phyloP scores from a whole-genome alignment of 2,329 filamentous ascomycete species.

The Periconia macrospinosa region DNA sequence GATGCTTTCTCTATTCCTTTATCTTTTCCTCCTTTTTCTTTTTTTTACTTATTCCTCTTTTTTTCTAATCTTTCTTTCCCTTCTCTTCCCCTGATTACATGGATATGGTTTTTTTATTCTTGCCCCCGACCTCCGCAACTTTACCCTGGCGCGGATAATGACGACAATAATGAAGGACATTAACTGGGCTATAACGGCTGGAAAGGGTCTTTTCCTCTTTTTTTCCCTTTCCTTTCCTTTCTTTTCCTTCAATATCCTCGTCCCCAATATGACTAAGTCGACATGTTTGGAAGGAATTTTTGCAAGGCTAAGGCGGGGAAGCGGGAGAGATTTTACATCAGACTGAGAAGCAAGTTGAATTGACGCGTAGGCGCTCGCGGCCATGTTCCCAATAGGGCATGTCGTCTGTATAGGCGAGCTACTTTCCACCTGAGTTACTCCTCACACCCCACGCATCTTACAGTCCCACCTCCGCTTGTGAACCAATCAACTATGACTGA shows the following conservation, averaged over 20 bases:
- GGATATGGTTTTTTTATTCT: conserved; percentile 6
- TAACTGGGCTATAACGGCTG: conserved; percentile 1
- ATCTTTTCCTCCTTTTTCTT: conserved; percentile 8
- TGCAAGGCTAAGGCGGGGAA: conserved; percentile 28
- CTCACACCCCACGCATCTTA: conserved; percentile 2
- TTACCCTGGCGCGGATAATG: not conserved
- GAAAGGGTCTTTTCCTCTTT: not conserved
- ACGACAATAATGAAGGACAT: conserved; percentile 6
- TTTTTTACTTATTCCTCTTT: conserved; percentile 15
- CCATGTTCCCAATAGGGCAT: conserved; percentile 20
- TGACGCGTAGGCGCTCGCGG: conserved; percentile 31
- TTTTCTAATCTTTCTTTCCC: conserved; percentile 4
- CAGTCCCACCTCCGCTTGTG: conserved; percentile 14
- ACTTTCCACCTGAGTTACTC: conserved; percentile 14
- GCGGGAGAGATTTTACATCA: conserved; percentile 18
- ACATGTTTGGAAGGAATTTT: conserved; percentile 17
- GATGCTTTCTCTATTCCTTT: conserved; percentile 15
- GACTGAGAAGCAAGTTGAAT: conserved; percentile 41
- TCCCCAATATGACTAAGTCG: conserved; percentile 5
- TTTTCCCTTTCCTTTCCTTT: not conserved
- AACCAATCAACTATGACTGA: conserved; percentile 38
- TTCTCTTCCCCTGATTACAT: not conserved
- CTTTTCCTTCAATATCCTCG: conserved; percentile 12
- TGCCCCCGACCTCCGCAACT: not conserved
- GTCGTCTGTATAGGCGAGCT: conserved; percentile 23